phyloP scores from a whole-genome alignment of 108 stramenopile species.

The Aurantiochytrium sp. region DNA sequence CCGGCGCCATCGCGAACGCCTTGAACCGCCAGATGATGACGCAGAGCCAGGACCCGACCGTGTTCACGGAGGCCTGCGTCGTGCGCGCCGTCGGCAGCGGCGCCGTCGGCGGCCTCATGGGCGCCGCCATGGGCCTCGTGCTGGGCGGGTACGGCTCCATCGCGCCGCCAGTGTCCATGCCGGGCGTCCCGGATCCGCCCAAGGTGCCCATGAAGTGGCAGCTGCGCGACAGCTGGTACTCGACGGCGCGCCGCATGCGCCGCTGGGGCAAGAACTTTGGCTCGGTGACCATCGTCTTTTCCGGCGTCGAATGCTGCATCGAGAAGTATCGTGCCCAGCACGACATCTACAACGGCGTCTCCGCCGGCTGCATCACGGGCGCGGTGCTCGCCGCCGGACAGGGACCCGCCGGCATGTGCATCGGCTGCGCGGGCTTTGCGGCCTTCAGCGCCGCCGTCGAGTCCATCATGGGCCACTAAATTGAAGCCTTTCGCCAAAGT shows the following conservation, averaged over 20 bases:
- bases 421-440: slow-evolving; percentile 46
- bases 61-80: slow-evolving; percentile 24
- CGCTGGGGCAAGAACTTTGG: slow-evolving; percentile 40
- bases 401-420: slow-evolving; percentile 37
- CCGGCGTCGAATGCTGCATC: slow-evolving; percentile 41
- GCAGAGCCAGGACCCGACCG: not conserved
- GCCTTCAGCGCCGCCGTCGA: slow-evolving; percentile 40
- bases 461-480: slow-evolving; percentile 34
- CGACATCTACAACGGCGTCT: slow-evolving; percentile 40
- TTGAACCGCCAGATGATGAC: not conserved
- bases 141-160: slow-evolving; percentile 33
- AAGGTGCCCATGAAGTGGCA: slow-evolving; percentile 37
- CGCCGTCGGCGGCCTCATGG: slow-evolving; percentile 24
- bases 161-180: slow-evolving; percentile 9
- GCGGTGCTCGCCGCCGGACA: slow-evolving; percentile 36
- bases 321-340: slow-evolving; percentile 42
- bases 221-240: not conserved
- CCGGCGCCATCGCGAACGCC: not conserved
- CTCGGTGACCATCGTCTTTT: slow-evolving; percentile 28
- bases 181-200: slow-evolving; percentile 25
- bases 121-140: slow-evolving; percentile 37
- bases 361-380: slow-evolving; percentile 41
- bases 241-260: not conserved
- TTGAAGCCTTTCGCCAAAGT: not conserved
- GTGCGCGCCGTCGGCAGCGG: not conserved